phyloP scores from a whole-genome alignment of 2,329 filamentous ascomycete species.

The Colletotrichum tanaceti region DNA sequence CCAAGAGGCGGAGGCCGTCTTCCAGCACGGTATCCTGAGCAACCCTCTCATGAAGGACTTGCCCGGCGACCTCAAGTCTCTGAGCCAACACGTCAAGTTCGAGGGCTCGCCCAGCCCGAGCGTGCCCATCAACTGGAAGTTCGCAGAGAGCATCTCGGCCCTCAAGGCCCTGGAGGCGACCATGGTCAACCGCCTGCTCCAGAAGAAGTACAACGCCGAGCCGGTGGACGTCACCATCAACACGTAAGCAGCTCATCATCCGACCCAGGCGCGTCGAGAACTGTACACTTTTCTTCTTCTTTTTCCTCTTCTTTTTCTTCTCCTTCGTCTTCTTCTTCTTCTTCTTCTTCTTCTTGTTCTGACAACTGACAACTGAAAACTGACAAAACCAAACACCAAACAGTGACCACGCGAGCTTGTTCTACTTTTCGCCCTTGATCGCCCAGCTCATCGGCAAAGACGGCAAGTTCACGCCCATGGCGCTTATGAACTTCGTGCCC shows the following conservation, averaged over 20 bases:
- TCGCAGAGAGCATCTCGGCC: conserved; percentile 64
- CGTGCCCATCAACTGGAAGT: conserved; percentile 67
- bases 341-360: too few relatives aligned
- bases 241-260: conserved; percentile 48
- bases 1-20: conserved; percentile 32
- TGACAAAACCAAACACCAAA: too few relatives aligned
- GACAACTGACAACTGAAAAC: too few relatives aligned
- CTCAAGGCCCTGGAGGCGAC: conserved; percentile 62
- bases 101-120: conserved; percentile 56
- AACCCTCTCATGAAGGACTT: conserved; percentile 34
- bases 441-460: conserved; percentile 29
- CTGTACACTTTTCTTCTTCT: too few relatives aligned
- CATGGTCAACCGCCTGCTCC: conserved; percentile 57
- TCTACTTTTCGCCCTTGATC: conserved; percentile 33
- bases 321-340: too few relatives aligned
- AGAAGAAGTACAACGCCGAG: conserved; percentile 57
- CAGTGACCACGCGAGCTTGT: conserved; percentile 37
- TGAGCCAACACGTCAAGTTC: conserved; percentile 50
- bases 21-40: conserved; percentile 21
- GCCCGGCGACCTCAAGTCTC: conserved; percentile 23
- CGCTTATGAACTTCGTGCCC: conserved; percentile 25
- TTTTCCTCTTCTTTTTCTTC: too few relatives aligned
- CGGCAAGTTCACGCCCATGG: conserved; percentile 33
- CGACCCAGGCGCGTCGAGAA: too few relatives aligned
- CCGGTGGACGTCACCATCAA: conserved; percentile 58